phyloP scores from a whole-genome alignment of 2,329 filamentous ascomycete species.

The Nothophoma quercina region DNA sequence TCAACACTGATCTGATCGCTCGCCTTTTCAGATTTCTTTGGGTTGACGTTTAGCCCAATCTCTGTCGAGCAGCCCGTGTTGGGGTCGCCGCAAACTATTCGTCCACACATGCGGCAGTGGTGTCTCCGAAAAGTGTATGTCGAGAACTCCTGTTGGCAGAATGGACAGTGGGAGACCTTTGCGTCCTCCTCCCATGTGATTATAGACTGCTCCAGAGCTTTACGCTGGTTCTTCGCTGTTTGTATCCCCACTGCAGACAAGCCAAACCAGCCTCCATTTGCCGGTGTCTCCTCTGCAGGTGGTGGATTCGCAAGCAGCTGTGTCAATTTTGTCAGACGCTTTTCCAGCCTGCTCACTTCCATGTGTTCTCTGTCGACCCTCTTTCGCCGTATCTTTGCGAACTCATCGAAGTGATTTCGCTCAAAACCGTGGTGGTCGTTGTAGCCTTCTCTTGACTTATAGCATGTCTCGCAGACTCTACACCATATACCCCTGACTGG shows the following conservation, averaged over 20 bases:
- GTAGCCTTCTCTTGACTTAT: conserved; percentile 94
- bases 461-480: conserved; percentile 97
- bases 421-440: conserved; percentile 81
- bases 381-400: conserved; percentile 74
- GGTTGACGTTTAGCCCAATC: conserved; percentile 75
- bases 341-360: conserved; percentile 89
- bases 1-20: conserved; percentile 73
- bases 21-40: conserved; percentile 52
- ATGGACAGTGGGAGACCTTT: conserved; percentile 81
- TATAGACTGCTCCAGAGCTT: conserved; percentile 86
- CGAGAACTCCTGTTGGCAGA: conserved; percentile 95
- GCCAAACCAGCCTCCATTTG: conserved; percentile 62
- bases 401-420: conserved; percentile 75
- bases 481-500: conserved; percentile 92
- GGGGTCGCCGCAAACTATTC: conserved; percentile 89
- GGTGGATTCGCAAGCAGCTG: conserved; percentile 80
- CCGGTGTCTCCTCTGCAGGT: conserved; percentile 63
- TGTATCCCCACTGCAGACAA: conserved; percentile 52
- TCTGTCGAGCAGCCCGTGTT: conserved; percentile 85
- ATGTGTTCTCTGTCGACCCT: conserved; percentile 85
- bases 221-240: conserved; percentile 72
- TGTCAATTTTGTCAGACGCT: conserved; percentile 88
- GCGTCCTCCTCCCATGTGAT: conserved; percentile 96
- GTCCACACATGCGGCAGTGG: conserved; percentile 92
- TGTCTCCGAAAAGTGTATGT: conserved; percentile 92